Conservation (phyloP, 2,329 filamentous ascomycete genomes). For the Xylaria sp. region DNA sequence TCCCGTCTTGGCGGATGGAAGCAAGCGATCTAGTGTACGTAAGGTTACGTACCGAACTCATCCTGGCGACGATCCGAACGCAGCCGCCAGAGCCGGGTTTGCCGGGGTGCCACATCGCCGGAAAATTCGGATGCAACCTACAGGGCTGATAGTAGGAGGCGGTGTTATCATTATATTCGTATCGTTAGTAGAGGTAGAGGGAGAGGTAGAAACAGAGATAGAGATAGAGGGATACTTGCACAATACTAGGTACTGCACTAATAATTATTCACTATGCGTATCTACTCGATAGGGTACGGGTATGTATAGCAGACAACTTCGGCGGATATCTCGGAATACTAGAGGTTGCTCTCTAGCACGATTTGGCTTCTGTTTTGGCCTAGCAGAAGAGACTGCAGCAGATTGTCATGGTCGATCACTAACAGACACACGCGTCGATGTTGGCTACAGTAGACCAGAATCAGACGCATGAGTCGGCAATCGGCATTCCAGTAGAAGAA, state of each 20-base stretch:
- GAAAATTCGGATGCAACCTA: conserved; percentile 26
- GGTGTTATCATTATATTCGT: no score
- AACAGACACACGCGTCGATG: not conserved
- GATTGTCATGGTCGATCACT: not conserved
- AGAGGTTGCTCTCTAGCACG: not conserved
- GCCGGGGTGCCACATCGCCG: conserved; percentile 28
- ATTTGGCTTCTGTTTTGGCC: not conserved
- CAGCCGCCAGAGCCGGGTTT: conserved; percentile 25
- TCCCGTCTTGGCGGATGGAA: not conserved
- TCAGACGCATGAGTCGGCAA: not conserved
- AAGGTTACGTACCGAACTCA: not conserved
- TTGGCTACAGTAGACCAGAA: not conserved
- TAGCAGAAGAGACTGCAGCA: not conserved
- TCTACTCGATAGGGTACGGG: no score
- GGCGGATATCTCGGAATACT: conserved; percentile 19
- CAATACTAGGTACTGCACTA: no score
- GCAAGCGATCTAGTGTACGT: not conserved
- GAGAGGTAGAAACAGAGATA: no score
- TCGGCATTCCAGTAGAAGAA: conserved; percentile 6
- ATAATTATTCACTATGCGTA: no score
- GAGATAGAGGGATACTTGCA: not conserved
- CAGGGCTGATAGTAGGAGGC: conserved; percentile 6
- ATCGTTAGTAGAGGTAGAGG: no score
- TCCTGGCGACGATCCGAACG: conserved; percentile 23
- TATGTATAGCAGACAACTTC: not conserved